phyloP scores from a whole-genome alignment of 441 rosid species.

The Hura crepitans region DNA sequence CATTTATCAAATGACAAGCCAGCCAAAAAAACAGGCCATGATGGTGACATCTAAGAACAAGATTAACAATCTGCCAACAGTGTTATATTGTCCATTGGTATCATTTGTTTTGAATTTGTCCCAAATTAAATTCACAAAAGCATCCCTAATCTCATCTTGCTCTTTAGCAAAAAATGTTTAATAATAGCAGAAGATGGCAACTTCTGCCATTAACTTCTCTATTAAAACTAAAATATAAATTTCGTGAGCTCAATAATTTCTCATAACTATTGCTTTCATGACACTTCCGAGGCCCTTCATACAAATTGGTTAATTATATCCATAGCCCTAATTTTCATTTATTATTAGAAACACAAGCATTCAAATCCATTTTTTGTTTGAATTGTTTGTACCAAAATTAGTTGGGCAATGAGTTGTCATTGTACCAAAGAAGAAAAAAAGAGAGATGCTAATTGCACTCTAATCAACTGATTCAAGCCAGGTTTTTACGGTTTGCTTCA shows the following conservation, averaged over 20 bases:
- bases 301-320: not conserved
- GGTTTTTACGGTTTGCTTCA: not conserved
- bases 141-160: not conserved
- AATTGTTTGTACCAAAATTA: not conserved
- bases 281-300: not conserved
- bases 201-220: not conserved
- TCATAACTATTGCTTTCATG: not conserved
- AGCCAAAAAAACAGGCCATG: not conserved
- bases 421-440: not conserved
- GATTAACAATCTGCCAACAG: not conserved
- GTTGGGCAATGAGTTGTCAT: not conserved
- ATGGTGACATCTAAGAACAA: not conserved
- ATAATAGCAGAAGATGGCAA: not conserved
- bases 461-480: not conserved
- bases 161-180: not conserved
- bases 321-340: not conserved
- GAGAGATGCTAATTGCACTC: not conserved
- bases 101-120: not conserved
- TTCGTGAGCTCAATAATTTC: not conserved
- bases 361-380: not conserved
- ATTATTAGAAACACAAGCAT: not conserved
- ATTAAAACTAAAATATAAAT: not conserved
- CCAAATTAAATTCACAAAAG: not conserved
- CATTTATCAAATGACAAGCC: not conserved
- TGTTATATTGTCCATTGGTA: not conserved